Evolutionary conservation across 1,284 basidiomycete genomes (phyloP).

Genomic region (Laetiporus sulphureus): DNA sequence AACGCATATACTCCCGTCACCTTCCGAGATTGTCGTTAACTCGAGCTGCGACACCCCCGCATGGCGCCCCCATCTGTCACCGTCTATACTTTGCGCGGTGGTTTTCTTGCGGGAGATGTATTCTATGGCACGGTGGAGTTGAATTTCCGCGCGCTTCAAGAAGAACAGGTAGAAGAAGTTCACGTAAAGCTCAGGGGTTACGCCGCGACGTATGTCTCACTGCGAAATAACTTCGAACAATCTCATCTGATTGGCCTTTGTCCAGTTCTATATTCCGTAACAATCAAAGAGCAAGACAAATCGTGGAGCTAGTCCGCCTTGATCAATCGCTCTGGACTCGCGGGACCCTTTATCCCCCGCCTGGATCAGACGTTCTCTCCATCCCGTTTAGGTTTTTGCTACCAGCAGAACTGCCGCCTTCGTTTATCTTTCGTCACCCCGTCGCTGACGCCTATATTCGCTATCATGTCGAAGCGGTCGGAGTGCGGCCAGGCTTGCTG

Average conservation of each 20-base stretch:
- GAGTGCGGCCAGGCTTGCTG: constrained; percentile 13
- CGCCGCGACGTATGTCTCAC: constrained; percentile 13
- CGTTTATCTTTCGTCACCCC: constrained; percentile 11
- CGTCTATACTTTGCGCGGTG: not conserved
- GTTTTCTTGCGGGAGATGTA: constrained; percentile 7
- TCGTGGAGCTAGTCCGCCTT: constrained; percentile 7
- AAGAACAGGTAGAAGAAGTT: constrained; percentile 18
- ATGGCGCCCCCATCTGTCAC: constrained; percentile 1
- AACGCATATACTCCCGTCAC: too few relatives aligned
- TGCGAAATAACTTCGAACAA: not conserved
- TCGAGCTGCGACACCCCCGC: too few relatives aligned
- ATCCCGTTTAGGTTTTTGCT: constrained; percentile 19
- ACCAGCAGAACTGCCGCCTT: constrained; percentile 15
- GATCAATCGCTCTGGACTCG: constrained; percentile 16
- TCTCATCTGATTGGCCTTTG: not conserved
- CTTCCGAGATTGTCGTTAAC: too few relatives aligned
- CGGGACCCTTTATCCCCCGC: constrained; percentile 14
- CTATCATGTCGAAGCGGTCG: constrained; percentile 16
- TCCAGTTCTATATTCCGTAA: constrained; percentile 1
- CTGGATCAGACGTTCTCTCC: constrained; percentile 14
- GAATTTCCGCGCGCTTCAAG: constrained; percentile 12
- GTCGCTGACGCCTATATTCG: constrained; percentile 6
- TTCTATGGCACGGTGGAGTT: constrained; percentile 17
- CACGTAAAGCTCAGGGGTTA: constrained; percentile 17
- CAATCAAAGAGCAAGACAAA: not conserved